Percentiles rank a stretch among this genome's conserved stretches.
These are phyloP conservation scores for Dioscorea zingiberensis DNA, from an alignment of 106 monocot genomes.

Conservation along the genomic window DNA sequence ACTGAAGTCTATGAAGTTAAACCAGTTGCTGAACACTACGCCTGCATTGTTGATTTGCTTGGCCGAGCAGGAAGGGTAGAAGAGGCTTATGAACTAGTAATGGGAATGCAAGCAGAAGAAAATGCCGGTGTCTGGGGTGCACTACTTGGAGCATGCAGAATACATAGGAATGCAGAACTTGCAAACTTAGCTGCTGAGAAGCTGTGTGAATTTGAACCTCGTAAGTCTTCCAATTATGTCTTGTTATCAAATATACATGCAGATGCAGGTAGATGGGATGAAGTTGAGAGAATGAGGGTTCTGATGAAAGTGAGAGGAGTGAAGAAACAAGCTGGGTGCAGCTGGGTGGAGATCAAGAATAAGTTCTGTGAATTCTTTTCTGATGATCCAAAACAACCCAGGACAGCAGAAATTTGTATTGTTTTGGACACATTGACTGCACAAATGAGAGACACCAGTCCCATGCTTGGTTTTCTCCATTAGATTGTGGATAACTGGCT, in stretches of 20 bases:
- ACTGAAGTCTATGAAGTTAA: background rate
- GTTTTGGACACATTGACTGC: constrained; percentile 9
- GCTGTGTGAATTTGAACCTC: constrained; percentile 3
- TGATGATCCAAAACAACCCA: constrained; percentile 6
- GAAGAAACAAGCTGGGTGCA: constrained; percentile 5
- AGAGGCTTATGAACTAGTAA: constrained; percentile 2
- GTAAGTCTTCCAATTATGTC: constrained; percentile 8
- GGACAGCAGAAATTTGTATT: constrained; percentile 2
- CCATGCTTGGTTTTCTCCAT: background rate
- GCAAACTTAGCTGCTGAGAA: constrained; percentile 7
- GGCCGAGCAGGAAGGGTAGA: constrained; percentile 3
- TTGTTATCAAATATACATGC: constrained; percentile 10
- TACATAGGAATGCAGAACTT: background rate
- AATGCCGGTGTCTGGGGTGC: constrained; percentile 8
- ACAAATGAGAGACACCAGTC: constrained; percentile 5
- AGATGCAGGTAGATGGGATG: constrained; percentile 6
- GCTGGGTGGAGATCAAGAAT: constrained; percentile 12
- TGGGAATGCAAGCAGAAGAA: constrained; percentile 1
- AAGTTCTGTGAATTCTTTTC: constrained; percentile 8
- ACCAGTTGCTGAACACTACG: constrained; percentile 5
- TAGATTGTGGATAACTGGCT: constrained; percentile 4
- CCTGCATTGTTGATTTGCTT: constrained; percentile 6
- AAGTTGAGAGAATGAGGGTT: constrained; percentile 8
- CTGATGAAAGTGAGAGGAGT: constrained; percentile 6
- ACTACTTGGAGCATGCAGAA: constrained; percentile 5